A percentile compares a stretch with the other conserved stretches of the same genome.
Evolutionary conservation across 129 eudicot genomes (phyloP).

Genomic region (Chrysanthemum seticuspe): DNA sequence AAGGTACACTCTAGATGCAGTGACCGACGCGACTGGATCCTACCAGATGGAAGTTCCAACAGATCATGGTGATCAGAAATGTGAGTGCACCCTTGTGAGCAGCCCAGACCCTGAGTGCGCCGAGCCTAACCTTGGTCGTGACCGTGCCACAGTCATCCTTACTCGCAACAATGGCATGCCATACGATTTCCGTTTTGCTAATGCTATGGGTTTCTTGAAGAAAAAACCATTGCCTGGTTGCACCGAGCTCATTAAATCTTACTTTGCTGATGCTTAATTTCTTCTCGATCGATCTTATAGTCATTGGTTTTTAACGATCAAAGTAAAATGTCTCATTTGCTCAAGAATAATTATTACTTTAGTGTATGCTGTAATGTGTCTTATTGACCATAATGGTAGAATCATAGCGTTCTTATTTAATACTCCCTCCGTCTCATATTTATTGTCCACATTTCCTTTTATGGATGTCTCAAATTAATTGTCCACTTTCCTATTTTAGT

Average conservation of each 20-base stretch:
- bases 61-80: constrained; percentile 49
- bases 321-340: constrained; percentile 38
- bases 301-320: constrained; percentile 14
- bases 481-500: too few species aligned
- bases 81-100: constrained; percentile 51
- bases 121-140: constrained; percentile 40
- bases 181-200: constrained; percentile 40
- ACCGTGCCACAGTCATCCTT: constrained; percentile 54
- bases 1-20: constrained; percentile 35
- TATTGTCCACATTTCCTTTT: too few species aligned
- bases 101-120: constrained; percentile 49
- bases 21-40: constrained; percentile 47
- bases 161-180: constrained; percentile 58
- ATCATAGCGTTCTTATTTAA: constrained; percentile 4
- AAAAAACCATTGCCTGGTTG: constrained; percentile 35
- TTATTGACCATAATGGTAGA: constrained; percentile 9
- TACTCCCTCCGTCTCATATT: too few species aligned
- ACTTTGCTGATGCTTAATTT: constrained; percentile 30
- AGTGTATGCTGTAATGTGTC: constrained; percentile 5
- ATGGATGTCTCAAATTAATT: too few species aligned
- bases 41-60: constrained; percentile 39
- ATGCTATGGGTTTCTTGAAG: constrained; percentile 54
- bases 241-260: constrained; percentile 36
- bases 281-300: not conserved
- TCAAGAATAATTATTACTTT: constrained; percentile 32